These are phyloP conservation scores for Tilletia caries DNA, from an alignment of 1,284 basidiomycete genomes.

Conservation along the genomic window DNA sequence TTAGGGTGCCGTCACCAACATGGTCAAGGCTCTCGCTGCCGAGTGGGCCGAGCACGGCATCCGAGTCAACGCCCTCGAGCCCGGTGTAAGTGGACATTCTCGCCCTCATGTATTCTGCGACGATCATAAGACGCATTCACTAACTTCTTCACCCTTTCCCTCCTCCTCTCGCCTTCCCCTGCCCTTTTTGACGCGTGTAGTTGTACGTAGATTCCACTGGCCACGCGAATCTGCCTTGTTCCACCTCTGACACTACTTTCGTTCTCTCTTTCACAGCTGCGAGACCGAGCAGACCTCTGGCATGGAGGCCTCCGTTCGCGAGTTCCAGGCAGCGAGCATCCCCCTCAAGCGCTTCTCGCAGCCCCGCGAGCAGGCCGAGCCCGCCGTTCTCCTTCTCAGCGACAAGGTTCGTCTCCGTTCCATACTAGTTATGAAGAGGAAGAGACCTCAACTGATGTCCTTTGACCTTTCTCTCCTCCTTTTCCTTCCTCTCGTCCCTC, in stretches of 20 bases:
- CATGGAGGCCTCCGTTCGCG: constrained; percentile 51
- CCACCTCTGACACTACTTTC: not conserved
- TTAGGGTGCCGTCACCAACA: constrained; percentile 52
- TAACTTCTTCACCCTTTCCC: not conserved
- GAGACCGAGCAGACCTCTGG: constrained; percentile 53
- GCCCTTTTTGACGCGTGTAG: not conserved
- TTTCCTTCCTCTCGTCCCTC: not conserved
- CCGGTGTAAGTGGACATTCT: constrained; percentile 21
- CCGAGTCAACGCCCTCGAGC: constrained; percentile 52
- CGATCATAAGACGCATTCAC: not conserved
- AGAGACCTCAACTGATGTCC: not conserved
- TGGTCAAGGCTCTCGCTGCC: constrained; percentile 53
- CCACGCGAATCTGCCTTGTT: not conserved
- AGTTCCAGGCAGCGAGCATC: constrained; percentile 50
- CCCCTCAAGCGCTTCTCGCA: constrained; percentile 52
- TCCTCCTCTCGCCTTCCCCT: constrained; percentile 19
- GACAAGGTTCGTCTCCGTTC: constrained; percentile 33
- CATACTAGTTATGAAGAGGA: not conserved
- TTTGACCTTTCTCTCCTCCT: not conserved
- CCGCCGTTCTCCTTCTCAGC: constrained; percentile 45
- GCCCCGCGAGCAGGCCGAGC: constrained; percentile 51
- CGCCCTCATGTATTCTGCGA: not conserved
- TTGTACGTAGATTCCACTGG: not conserved
- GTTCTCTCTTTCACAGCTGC: constrained; percentile 23
- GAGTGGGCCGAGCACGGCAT: constrained; percentile 52